Base-by-base conservation (phyloP, 768 basidiomycete genomes). In the Crassisporium funariophilum region DNA sequence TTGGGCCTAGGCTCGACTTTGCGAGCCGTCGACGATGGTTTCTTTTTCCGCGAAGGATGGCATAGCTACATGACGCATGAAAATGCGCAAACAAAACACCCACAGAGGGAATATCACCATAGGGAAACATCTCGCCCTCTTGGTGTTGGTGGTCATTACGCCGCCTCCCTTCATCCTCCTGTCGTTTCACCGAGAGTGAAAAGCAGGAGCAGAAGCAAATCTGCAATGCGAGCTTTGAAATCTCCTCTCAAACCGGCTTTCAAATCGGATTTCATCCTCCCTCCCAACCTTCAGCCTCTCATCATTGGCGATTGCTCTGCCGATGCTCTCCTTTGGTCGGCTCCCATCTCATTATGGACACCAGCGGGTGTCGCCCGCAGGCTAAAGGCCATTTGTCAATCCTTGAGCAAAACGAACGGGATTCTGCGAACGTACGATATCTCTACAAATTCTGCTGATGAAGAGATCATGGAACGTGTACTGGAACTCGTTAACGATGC, bases 401-500 rank as follows among this genome's bases (percentile, higher is more conserved):
- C 82, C 13, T 68, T 89, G 36, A 67, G 61, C 41, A 86, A 81
- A 59, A 78, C 85, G 2, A 82, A 74, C 54, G 70, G 69, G 39
- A 63, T 89, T 43, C 70, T 88, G 47, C 79, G 83, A 36, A 79
- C 82, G 2, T 91, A 91, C 57, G 88, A 90, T 53, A 87, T 91
- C 47, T 69, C 73, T 17, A 56, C 79, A 0, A 71, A 83, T 57
- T 83, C 81, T 0, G 73, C 79, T 1, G 75, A 81, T 31, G 82
- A 84, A 13, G 87, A 89, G 55, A 78, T 91, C 37, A 70, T 75
- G 5, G 84, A 85, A 5, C 79, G 76, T 36, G 72, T 90, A 0
- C 67, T 87, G n/a, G 88, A 90, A 36, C 74, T 91, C 23, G 78
- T 91, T 35, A 82, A 84, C 53, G 88, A 91, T 50, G 76, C 85